Conservation (phyloP, 1,139 yeast genomes). For the Lodderomyces theae region DNA sequence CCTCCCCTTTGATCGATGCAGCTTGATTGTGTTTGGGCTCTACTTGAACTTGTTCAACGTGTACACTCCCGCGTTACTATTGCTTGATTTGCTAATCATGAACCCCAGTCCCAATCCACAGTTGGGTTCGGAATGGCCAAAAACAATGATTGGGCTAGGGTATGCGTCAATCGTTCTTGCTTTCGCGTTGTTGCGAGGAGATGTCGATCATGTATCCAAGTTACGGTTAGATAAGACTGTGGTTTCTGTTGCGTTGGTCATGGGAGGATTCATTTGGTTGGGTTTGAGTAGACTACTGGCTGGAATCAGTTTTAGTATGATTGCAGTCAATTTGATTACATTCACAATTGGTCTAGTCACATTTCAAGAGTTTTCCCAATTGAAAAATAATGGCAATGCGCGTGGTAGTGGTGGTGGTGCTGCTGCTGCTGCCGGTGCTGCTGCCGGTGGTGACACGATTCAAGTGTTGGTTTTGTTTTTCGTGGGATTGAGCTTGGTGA, state of each 20-base stretch:
- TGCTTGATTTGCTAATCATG: slow-evolving; percentile 18
- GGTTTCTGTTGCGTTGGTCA: background rate
- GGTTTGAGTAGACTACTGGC: background rate
- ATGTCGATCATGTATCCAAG: background rate
- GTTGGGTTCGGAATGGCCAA: background rate
- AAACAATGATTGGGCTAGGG: background rate
- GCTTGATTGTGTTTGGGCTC: background rate
- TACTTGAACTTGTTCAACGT: background rate
- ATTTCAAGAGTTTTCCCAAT: slow-evolving; percentile 20
- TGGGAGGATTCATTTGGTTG: background rate
- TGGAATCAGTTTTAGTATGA: slow-evolving; percentile 19
- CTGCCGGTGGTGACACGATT: background rate
- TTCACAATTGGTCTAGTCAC: slow-evolving; percentile 25
- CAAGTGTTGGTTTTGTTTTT: background rate
- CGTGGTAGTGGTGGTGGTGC: too few relatives aligned
- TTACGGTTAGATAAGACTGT: background rate
- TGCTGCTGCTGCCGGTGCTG: too few relatives aligned
- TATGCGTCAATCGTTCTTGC: slow-evolving; percentile 2
- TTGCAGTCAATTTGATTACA: slow-evolving; percentile 26
- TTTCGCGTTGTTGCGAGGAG: slow-evolving; percentile 4
- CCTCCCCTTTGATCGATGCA: slow-evolving; percentile 3
- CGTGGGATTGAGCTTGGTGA: background rate
- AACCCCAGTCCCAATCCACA: background rate
- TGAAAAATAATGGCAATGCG: too few relatives aligned
- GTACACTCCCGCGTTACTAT: slow-evolving; percentile 21